Evolutionary conservation across 2,329 filamentous ascomycete species (phyloP).

Genomic region (Aspergillus uvarum): DNA sequence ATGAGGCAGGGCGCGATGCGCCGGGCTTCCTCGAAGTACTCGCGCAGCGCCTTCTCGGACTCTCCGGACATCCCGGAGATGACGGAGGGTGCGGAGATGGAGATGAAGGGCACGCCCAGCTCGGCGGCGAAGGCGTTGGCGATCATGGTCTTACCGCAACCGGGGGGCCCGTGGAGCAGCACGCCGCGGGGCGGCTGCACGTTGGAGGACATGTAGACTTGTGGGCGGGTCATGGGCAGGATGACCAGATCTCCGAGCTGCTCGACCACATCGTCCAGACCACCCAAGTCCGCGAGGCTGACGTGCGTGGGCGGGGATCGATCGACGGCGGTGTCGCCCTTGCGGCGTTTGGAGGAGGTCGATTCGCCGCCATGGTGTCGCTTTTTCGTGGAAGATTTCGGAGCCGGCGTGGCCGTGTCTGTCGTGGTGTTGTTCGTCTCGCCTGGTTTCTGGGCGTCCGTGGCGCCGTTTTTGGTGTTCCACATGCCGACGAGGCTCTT

Average conservation of each 20-base stretch:
- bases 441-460: conserved; percentile 32
- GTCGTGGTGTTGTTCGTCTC: conserved; percentile 23
- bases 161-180: conserved; percentile 77
- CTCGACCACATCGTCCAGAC: conserved; percentile 69
- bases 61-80: conserved; percentile 87
- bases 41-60: conserved; percentile 80
- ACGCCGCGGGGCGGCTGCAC: conserved; percentile 72
- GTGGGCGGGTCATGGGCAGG: conserved; percentile 67
- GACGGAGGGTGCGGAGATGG: conserved; percentile 77
- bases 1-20: conserved; percentile 82
- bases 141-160: conserved; percentile 83
- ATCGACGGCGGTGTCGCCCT: conserved; percentile 57
- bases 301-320: conserved; percentile 66
- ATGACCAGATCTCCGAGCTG: conserved; percentile 70
- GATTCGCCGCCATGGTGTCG: conserved; percentile 66
- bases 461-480: conserved; percentile 49
- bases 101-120: conserved; percentile 73
- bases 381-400: conserved; percentile 48
- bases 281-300: conserved; percentile 70
- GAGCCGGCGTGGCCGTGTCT: conserved; percentile 29
- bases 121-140: conserved; percentile 76
- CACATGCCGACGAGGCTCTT: conserved; percentile 62
- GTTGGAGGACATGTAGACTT: conserved; percentile 64
- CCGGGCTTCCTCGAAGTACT: conserved; percentile 85
- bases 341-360: conserved; percentile 61